Base-by-base conservation (phyloP, 768 basidiomycete genomes). In the Boletus subcaerulescens region DNA sequence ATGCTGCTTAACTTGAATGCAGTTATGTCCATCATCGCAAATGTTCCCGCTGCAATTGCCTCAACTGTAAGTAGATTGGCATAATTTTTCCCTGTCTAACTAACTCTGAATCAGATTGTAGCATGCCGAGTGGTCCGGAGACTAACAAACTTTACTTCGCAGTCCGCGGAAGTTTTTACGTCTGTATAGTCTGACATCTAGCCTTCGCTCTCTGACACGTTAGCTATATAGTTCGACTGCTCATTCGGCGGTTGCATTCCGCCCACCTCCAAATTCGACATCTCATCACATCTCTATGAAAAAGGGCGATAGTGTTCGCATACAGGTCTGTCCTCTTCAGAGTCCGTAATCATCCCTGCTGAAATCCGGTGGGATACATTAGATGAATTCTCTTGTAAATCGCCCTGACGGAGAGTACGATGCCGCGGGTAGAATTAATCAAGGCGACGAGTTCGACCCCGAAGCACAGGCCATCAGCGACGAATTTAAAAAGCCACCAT, bases 11-110 rank as follows among this genome's bases (percentile, higher is more conserved):
- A 88, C 68, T 72, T 87, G 49, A 87, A 87, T 59, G 75, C 82
- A n/a, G 79, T 87, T 52, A 85, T 87, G 84, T 84, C 83, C 32
- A 82, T 89, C 66, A 84, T 88, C 50, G 82, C 80, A 44, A 88
- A 88, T 60, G 85, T 88, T 41, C 86, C 86, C 4, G 85, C 86
- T 33, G 85, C 85, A 17, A 80, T 87, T 55, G 78, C 81, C 4
- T 84, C 84, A 40, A 87, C 86, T 38, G 86, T 87, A 55, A 60
- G 77, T 36, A 14, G 15, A 33, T 13, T 1, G 10, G 5, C 26
- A 15, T 12, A 17, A 3, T 13, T 46, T 29, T 12, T 0, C 15
- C 14, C 4, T 17, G 15, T 47, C 5, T 15, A 24, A 29, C 45
- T 49, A 32, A 60, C n/a, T 33, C 13, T 48, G 39, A 39, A 49